Evolutionary conservation across 306 rosid genomes (phyloP), one percentile per base, ranked within the genome.

Genomic region (Trifolium repens): DNA sequence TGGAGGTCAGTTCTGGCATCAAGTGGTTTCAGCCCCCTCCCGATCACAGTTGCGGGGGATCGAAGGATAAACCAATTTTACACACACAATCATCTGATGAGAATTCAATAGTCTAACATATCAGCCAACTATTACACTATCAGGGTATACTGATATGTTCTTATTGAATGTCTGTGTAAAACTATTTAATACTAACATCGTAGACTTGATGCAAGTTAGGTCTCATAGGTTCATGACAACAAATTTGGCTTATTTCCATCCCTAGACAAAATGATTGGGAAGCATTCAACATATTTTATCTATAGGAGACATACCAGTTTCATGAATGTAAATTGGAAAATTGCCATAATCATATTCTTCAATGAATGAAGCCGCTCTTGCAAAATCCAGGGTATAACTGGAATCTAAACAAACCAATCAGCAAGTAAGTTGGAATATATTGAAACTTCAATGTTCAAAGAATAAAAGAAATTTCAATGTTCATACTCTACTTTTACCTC

Each of bases 251-350:
- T 7, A 5, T 22, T 22, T 22, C 24, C 24, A 22, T 22, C 24
- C 24, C 24, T 22, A 22, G 24, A 22, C 24, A 22, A 22, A 22
- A 22, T 0, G 24, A 22, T 22, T 22, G 24, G 6, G 54, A 49
- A 80, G 5, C 59, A 8, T 6, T 37, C 24, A 37, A 35, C 17
- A 16, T 8, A 7, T 8, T 8, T 39, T 5, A 65, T 39, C 32
- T 40, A 40, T 39, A 14, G 59, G 5, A 68, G 39, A 1, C 35
- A 9, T 73, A 89, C 87, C 91, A 80, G 77, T 89, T 85, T 89
- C 91, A 6, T 87, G 85, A 68, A 89, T 83, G 85, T 86, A 87
- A 54, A 76, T 44, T 12, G 83, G 86, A 78, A 87, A 66, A 66
- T 84, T 76, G n/a, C 84, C 87, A 46, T 75, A 85, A 57, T 12